Conservation (phyloP, 139 green algal genomes). For the Asterochloris erici region DNA sequence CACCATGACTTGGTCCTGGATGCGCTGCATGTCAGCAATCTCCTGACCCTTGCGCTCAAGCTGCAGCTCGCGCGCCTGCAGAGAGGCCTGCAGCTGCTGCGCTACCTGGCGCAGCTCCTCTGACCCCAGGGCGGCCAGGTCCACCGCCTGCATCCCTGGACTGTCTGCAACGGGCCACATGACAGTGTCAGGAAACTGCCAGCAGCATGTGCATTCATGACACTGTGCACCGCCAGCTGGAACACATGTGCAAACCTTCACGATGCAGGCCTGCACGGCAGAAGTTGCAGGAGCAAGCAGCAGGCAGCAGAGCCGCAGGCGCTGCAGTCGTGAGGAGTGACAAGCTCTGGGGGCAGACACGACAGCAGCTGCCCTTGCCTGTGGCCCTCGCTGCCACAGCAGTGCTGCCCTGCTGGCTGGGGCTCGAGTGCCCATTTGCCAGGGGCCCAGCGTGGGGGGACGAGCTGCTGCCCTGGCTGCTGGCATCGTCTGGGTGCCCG, state of each 20-base stretch:
- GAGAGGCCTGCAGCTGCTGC: slow-evolving; percentile 33
- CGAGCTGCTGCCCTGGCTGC: no score
- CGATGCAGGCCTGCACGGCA: not conserved
- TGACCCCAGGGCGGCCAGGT: not conserved
- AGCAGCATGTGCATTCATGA: not conserved
- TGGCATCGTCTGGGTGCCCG: no score
- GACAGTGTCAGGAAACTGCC: not conserved
- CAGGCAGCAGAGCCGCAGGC: no score
- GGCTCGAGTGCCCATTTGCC: no score
- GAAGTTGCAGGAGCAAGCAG: not conserved
- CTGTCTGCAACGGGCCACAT: no score
- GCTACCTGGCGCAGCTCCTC: slow-evolving; percentile 21
- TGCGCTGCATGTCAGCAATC: slow-evolving; percentile 25
- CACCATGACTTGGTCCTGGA: slow-evolving; percentile 21
- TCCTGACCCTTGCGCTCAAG: slow-evolving; percentile 54
- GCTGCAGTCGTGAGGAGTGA: no score
- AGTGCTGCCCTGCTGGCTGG: no score
- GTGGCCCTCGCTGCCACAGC: no score
- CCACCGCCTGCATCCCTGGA: not conserved
- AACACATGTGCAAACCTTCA: not conserved
- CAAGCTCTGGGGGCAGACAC: no score
- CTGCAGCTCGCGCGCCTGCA: slow-evolving; percentile 52
- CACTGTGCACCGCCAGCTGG: not conserved
- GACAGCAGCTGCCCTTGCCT: no score
- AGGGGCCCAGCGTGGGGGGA: no score